Evolutionary conservation across 352 stramenopile species (phyloP), one percentile per base, ranked within the genome.

Genomic region (Pythium folliculosum): DNA sequence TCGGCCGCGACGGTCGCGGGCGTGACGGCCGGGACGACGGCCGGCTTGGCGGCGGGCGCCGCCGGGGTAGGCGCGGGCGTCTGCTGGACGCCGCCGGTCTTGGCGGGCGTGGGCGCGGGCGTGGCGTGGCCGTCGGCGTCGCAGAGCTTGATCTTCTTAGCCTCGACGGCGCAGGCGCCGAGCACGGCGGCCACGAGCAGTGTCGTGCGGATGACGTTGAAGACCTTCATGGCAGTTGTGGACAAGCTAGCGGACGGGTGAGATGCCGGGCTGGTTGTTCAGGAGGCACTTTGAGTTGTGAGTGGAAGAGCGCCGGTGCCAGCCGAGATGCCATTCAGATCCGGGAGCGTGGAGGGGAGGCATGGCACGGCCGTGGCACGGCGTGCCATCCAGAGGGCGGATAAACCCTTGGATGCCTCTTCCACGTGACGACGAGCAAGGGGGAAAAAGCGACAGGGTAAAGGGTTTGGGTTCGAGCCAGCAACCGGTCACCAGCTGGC

Each of bases 101-200:
- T 56, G 23, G 49, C 64, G 23, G 49, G 55, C 35, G 63, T 56
- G n/a, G 56, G 63, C 35, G 63, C 56, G 0, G 63, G 63, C 54
- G 45, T 45, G 23, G 44, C 16, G 44, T 69, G 63, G 50, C 56
- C 45, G 22, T 66, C 65, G 35, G 57, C 65, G 22, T 65, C 57
- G 50, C 65, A 71, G 49, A 71, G 65, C 50, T 65, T 65, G 57
- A 47, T 21, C 50, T 71, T 71, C 65, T 71, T 71, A 43, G 65
- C 65, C 57, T 71, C 65, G 16, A 52, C 43, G 40, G 55, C 43
- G 57, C 53, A 66, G 25, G 52, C 38, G 51, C 49, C 50, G 32
- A 66, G 45, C 53, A 66, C 35, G 19, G 65, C 65, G 50, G 65
- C 56, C n/a, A 71, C 49, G 23, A 71, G 50, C 25, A 71, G 45